phyloP scores from a whole-genome alignment of 169 alveolate genomes.

The Besnoitia besnoiti region DNA sequence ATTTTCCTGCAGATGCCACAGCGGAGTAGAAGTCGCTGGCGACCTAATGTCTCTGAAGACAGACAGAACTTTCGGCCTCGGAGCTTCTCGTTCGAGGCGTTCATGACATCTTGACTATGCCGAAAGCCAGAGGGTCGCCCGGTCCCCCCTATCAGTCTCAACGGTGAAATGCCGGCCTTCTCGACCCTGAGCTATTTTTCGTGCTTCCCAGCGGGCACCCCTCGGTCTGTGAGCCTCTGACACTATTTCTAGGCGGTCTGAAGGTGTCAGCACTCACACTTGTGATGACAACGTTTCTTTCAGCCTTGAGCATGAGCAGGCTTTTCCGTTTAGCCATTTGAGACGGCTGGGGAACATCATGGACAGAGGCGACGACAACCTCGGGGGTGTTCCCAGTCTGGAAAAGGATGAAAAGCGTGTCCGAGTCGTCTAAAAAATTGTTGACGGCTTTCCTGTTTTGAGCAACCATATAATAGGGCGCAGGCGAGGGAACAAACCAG shows the following conservation, averaged over 20 bases:
- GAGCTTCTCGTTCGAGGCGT: too few species aligned
- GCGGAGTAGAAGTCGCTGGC: too few species aligned
- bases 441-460: conserved; percentile 4
- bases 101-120: too few species aligned
- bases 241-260: not conserved
- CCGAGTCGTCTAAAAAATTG: conserved; percentile 61
- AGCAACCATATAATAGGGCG: not conserved
- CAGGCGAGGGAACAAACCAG: not conserved
- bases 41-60: too few species aligned
- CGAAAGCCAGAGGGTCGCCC: too few species aligned
- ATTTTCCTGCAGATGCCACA: conserved; percentile 28
- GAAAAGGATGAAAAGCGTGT: conserved; percentile 56
- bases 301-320: conserved; percentile 40
- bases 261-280: not conserved
- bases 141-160: too few species aligned
- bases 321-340: conserved; percentile 65
- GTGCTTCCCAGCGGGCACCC: too few species aligned
- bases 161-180: too few species aligned
- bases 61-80: too few species aligned
- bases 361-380: conserved; percentile 41
- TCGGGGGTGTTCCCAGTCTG: conserved; percentile 57
- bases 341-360: conserved; percentile 63
- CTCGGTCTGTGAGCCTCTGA: too few species aligned
- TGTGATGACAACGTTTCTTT: not conserved
- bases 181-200: too few species aligned